These are phyloP conservation scores for Coemansia sp. DNA, from an alignment of 192 early-diverging fungal species.

Conservation along the genomic window DNA sequence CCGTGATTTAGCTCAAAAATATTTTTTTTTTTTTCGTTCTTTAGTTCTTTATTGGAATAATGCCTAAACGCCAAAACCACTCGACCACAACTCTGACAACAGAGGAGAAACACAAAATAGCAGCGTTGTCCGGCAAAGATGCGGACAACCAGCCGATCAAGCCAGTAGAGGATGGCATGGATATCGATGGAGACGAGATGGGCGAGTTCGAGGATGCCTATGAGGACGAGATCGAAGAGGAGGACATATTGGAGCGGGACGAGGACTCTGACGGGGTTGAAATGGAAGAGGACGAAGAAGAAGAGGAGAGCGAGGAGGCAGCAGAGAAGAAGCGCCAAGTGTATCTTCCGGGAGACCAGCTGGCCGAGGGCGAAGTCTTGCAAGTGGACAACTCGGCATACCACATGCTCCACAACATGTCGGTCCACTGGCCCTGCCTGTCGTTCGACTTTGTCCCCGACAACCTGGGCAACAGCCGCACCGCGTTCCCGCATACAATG, in stretches of 20 bases:
- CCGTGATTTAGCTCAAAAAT: not conserved
- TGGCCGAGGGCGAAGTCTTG: conserved; percentile 84
- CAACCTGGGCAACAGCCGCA: conserved; percentile 74
- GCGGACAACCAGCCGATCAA: conserved; percentile 20
- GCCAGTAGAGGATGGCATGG: conserved; percentile 30
- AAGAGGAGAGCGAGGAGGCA: conserved; percentile 61
- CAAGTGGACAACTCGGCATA: conserved; percentile 94
- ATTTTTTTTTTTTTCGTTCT: not conserved
- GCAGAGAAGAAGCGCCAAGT: conserved; percentile 65
- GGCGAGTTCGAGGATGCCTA: conserved; percentile 84
- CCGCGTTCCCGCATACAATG: conserved; percentile 83
- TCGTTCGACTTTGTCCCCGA: conserved; percentile 94
- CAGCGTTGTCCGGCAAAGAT: conserved; percentile 21
- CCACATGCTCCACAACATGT: conserved; percentile 94
- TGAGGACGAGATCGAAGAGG: conserved; percentile 84
- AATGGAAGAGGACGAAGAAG: conserved; percentile 45
- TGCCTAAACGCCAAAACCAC: conserved; percentile 43
- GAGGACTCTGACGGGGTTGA: conserved; percentile 61
- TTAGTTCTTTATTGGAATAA: not conserved
- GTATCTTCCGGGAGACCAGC: conserved; percentile 85
- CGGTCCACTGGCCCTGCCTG: conserved; percentile 93
- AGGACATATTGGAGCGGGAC: conserved; percentile 63
- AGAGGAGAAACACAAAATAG: conserved; percentile 29
- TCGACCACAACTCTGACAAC: conserved; percentile 5
- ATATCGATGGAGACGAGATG: conserved; percentile 47